Evolutionary conservation across 805 yeast genomes (phyloP), one percentile per base, ranked within the genome.

Genomic region (Schwanniomyces polymorphus): DNA sequence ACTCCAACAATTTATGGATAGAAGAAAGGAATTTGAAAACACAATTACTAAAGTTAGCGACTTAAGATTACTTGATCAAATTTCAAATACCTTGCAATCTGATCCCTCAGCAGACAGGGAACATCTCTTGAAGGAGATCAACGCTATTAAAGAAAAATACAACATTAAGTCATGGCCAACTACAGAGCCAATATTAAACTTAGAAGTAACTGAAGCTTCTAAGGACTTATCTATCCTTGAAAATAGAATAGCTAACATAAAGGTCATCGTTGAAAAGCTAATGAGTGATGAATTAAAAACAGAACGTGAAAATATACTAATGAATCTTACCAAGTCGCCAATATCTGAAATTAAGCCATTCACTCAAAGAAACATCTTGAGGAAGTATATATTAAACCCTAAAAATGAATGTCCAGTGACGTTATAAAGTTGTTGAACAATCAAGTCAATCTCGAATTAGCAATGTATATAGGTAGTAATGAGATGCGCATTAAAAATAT

Each of bases 331-430:
- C 35, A 60, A 59, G 43, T 59, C 56, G 16, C 56, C 53, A 11
- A 29, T 51, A 5, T 49, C 52, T 2, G 50, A 47, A 4, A 41
- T 62, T 16, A 54, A 53, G 27, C 49, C 51, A 43, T 75, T 76
- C 63, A 81, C 84, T 18, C 82, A 76, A 60, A 88, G 87, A 72
- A 91, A 91, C 64, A 66, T 88, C 40, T 65, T 88, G 56, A 78
- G 90, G 61, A 88, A 86, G 66, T 84, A 77, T 62, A 68, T 82
- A 25, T 68, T 78, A 55, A 69, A 72, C 43, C 52, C 57, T 4
- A 52, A 50, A 17, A 64, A 64, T 45, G 61, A 61, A 38, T 53
- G 59, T 41, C 68, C 68, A 31, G 59, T 57, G 27, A 42, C 47
- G 18, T 45, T 48, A 29, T 48, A 39, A 40, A 31, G 27, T 18